Conservation (phyloP, 2,329 filamentous ascomycete species). For the Cryphonectria japonica region DNA sequence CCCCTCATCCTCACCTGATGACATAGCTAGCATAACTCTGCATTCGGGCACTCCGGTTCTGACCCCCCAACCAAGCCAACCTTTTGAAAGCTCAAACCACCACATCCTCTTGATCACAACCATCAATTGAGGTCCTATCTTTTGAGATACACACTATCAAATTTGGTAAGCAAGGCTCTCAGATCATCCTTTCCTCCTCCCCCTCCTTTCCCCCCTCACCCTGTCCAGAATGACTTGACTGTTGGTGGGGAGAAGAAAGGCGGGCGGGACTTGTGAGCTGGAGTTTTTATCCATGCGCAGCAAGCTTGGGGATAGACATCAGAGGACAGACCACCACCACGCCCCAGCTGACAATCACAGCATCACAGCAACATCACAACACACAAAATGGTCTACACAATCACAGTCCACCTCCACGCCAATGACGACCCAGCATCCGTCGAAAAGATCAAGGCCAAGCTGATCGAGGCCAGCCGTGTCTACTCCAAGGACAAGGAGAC, state of each 20-base stretch:
- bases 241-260: too few relatives aligned
- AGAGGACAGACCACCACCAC: not conserved
- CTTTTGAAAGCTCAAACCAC: not conserved
- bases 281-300: not conserved
- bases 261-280: not conserved
- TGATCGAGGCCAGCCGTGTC: constrained; percentile 73
- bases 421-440: constrained; percentile 68
- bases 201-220: too few relatives aligned
- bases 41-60: not conserved
- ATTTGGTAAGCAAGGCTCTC: not conserved
- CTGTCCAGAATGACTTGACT: not conserved
- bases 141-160: not conserved
- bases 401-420: constrained; percentile 71
- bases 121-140: not conserved
- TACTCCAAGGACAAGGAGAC: constrained; percentile 75
- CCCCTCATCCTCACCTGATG: not conserved
- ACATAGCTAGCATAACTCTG: constrained; percentile 1
- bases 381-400: constrained; percentile 66
- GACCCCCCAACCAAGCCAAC: not conserved
- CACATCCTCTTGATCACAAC: not conserved
- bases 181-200: not conserved
- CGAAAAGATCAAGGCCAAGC: constrained; percentile 70
- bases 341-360: not conserved
- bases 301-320: not conserved
- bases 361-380: constrained; percentile 15